Evolutionary conservation across 2,329 filamentous ascomycete species (phyloP), one percentile per base, ranked within the genome.

Genomic region (Colletotrichum liaoningense): DNA sequence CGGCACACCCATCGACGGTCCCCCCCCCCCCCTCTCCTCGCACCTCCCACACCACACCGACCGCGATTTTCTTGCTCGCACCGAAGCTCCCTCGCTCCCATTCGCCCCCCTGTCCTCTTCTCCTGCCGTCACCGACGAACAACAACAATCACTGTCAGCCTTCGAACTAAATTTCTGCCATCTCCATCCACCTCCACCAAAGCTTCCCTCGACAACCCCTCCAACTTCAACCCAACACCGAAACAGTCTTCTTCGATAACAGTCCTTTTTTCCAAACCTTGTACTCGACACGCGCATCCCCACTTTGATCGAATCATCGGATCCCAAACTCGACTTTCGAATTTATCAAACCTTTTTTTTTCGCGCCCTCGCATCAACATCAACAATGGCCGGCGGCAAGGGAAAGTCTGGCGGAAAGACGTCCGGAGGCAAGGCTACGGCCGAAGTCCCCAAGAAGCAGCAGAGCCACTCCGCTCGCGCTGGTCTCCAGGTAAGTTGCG

Each of bases 391-490:
- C 82, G 95, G 95, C 82, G 95, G 95, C 87, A 98, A 98, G 90
- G 95, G 95, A 90, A 97, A 95, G 89, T 94, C 92, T 76, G 95
- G 95, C 80, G 95, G 95, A 82, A 98, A 97, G 92, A 95, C 87
- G 83, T 89, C 93, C 72, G 94, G 94, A 79, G 94, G 94, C 79
- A 97, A 97, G 89, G 89, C 88, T 63, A 86, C 87, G 74, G 86
- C 81, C 80, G 92, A 92, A 77, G 90, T 89, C 68, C 87, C 92
- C 83, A 94, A 94, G 88, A 98, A 98, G 88, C 93, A 94, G 82
- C 94, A 97, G 87, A 97, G 97, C 87, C 95, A 98, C 88, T 98
- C 95, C 80, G 94, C 95, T 81, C 95, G 97, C 85, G 95, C 95
- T 83, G 95, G 95, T 83, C 90, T 98, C 79, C 95, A 98, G 93